Evolutionary conservation across 164 flowering plant genomes (phyloP).

Genomic region (Stephania yunnanensis): DNA sequence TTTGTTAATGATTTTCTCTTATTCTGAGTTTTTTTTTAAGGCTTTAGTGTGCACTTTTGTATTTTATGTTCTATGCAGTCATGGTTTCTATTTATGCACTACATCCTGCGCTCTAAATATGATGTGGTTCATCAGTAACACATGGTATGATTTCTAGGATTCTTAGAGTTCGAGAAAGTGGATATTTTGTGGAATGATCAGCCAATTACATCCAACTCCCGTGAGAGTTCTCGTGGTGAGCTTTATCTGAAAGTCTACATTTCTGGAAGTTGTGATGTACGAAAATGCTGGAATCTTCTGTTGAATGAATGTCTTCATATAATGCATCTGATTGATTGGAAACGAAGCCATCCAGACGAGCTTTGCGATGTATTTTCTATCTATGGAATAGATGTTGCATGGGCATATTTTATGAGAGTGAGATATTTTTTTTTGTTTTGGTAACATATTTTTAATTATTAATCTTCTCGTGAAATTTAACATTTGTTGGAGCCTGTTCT

Average conservation of each 20-base stretch:
- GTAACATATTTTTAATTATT: background rate
- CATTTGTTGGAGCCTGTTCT: background rate
- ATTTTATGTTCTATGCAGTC: background rate
- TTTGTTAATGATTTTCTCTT: background rate
- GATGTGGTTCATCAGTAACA: background rate
- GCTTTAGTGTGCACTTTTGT: background rate
- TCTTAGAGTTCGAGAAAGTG: conserved; percentile 59
- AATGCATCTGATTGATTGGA: conserved; percentile 79
- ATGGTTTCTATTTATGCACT: background rate
- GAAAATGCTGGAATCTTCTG: conserved; percentile 50
- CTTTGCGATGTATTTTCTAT: conserved; percentile 36
- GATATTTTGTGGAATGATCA: conserved; percentile 69
- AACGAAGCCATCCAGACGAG: conserved; percentile 77
- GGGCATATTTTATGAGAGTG: conserved; percentile 56
- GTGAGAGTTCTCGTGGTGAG: conserved; percentile 38
- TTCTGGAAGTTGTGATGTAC: conserved; percentile 31
- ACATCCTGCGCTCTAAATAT: background rate
- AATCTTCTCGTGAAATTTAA: background rate
- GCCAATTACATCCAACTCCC: conserved; percentile 22
- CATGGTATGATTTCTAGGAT: conserved; percentile 37
- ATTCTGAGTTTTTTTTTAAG: background rate
- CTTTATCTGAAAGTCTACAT: conserved; percentile 58
- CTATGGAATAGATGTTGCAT: conserved; percentile 75
- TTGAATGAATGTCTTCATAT: conserved; percentile 47
- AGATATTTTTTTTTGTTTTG: conserved; percentile 10